Conservation (phyloP, 768 basidiomycete genomes). For the Termitomyces sp. region DNA sequence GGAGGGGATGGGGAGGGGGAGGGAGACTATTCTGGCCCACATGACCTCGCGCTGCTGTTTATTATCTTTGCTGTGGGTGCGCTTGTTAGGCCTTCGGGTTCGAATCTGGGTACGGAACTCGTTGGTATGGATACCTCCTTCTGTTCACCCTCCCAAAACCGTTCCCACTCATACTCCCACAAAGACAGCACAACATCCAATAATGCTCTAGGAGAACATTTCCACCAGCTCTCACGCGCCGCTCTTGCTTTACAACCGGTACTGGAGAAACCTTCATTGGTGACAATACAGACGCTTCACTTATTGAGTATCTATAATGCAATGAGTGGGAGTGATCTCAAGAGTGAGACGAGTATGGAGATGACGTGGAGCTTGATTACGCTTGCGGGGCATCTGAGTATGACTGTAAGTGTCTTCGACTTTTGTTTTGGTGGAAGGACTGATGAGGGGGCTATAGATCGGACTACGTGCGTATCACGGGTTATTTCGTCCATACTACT, state of each 20-base stretch:
- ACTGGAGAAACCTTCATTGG: constrained; percentile 66
- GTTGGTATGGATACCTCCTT: too few relatives aligned
- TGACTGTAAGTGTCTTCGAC: constrained; percentile 45
- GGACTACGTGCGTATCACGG: constrained; percentile 58
- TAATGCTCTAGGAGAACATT: constrained; percentile 54
- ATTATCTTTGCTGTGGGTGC: constrained; percentile 53
- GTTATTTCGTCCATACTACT: neutral
- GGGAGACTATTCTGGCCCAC: constrained; percentile 38
- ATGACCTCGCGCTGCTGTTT: constrained; percentile 49
- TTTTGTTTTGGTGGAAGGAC: neutral
- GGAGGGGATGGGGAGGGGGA: constrained; percentile 17
- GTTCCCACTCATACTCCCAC: neutral
- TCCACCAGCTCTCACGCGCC: constrained; percentile 60
- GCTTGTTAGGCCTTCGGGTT: constrained; percentile 30
- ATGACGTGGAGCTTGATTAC: constrained; percentile 67
- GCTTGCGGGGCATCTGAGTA: constrained; percentile 62
- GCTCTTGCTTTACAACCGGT: constrained; percentile 67
- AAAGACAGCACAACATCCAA: constrained; percentile 3
- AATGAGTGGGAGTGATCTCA: constrained; percentile 62
- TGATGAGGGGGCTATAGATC: constrained; percentile 35
- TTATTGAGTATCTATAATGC: constrained; percentile 68
- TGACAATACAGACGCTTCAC: constrained; percentile 69
- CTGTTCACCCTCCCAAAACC: neutral
- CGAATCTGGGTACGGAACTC: neutral
- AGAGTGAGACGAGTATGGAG: constrained; percentile 67